Conservation (phyloP, 768 basidiomycete genomes). For the Agrocybe praecox region DNA sequence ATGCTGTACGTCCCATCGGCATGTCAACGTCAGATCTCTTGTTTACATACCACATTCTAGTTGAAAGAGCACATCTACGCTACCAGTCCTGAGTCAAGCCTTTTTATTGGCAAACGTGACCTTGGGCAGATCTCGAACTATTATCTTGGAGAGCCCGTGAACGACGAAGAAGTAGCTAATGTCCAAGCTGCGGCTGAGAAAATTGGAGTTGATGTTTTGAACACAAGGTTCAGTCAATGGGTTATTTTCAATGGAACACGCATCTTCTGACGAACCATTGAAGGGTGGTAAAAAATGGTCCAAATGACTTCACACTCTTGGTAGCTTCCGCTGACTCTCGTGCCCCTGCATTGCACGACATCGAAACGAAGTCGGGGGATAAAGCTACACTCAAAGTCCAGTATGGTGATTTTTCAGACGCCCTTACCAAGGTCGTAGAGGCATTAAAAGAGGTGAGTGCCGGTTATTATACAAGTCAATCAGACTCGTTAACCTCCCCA, state of each 20-base stretch:
- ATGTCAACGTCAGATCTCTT: neutral
- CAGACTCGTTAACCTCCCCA: neutral
- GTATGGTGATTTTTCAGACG: conserved; percentile 73
- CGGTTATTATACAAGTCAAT: neutral
- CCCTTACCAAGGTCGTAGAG: conserved; percentile 53
- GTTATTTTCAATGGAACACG: neutral
- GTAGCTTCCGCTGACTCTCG: conserved; percentile 67
- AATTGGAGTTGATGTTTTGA: conserved; percentile 73
- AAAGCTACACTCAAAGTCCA: conserved; percentile 62
- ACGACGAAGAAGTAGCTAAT: conserved; percentile 77
- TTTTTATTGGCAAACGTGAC: conserved; percentile 80
- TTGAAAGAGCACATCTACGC: conserved; percentile 78
- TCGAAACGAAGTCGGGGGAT: conserved; percentile 37
- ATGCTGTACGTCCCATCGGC: conserved; percentile 42
- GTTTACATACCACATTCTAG: conserved; percentile 34
- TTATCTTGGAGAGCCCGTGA: conserved; percentile 73
- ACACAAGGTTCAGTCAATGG: conserved; percentile 63
- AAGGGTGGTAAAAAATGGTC: conserved; percentile 73
- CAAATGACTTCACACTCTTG: conserved; percentile 65
- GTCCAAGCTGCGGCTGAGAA: conserved; percentile 79
- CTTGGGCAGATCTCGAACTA: conserved; percentile 85
- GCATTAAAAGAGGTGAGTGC: conserved; percentile 59
- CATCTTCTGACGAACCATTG: neutral
- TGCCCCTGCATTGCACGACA: conserved; percentile 42
- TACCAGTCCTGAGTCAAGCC: conserved; percentile 58